Conservation (phyloP, 140 eudicot species). For the Senecio squalidus region DNA sequence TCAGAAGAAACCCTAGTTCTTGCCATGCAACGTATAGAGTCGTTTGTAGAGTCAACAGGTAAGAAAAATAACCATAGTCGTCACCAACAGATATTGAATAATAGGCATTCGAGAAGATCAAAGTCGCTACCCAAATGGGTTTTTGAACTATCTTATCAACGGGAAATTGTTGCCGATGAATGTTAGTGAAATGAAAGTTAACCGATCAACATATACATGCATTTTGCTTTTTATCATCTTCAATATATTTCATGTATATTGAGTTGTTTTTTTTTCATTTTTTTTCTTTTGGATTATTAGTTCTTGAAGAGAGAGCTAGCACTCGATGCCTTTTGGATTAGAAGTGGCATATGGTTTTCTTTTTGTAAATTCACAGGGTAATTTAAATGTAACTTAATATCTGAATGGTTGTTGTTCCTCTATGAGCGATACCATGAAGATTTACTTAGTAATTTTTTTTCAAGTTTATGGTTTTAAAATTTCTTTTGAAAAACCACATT, state of each 20-base stretch:
- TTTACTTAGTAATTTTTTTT: too few relatives aligned
- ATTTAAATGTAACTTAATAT: slow-evolving; percentile 13
- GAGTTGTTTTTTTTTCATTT: slow-evolving; percentile 4
- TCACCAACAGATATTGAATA: slow-evolving; percentile 25
- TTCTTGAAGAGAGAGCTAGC: slow-evolving; percentile 22
- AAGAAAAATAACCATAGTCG: slow-evolving; percentile 25
- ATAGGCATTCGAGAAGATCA: slow-evolving; percentile 27
- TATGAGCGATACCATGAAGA: too few relatives aligned
- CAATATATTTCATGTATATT: slow-evolving; percentile 27
- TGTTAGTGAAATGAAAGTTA: slow-evolving; percentile 29
- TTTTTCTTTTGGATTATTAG: slow-evolving; percentile 10
- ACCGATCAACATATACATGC: slow-evolving; percentile 8
- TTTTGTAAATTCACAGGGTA: slow-evolving; percentile 18
- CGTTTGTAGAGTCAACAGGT: slow-evolving; percentile 27
- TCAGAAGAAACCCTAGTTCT: slow-evolving; percentile 28
- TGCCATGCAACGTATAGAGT: slow-evolving; percentile 38
- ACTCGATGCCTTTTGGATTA: slow-evolving; percentile 45
- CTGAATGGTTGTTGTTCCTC: slow-evolving; percentile 5
- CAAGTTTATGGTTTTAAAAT: too few relatives aligned
- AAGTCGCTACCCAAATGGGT: slow-evolving; percentile 48
- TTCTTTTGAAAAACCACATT: too few relatives aligned
- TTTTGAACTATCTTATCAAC: slow-evolving; percentile 37
- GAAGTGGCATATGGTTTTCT: slow-evolving; percentile 35
- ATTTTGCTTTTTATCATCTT: slow-evolving; percentile 9
- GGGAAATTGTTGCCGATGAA: slow-evolving; percentile 33